Base-by-base conservation (phyloP, 2,329 filamentous ascomycete species). In the Westerdykella sp. region DNA sequence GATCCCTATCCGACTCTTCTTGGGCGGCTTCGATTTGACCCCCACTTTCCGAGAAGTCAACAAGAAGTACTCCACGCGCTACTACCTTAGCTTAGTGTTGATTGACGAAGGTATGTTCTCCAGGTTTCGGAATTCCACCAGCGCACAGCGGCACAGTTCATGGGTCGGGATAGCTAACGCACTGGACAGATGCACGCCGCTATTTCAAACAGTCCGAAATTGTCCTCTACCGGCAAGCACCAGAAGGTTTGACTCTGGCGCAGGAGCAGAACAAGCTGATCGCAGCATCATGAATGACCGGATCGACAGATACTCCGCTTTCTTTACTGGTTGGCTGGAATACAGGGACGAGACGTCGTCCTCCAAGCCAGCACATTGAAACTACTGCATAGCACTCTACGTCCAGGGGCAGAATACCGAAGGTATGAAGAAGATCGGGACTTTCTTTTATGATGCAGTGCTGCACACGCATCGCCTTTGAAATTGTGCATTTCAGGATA, bases 201-300 rank as follows among this genome's bases (percentile, higher is more conserved):
- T 98, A 98, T 73, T 98, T 98, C 73, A 98, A 98, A 70, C 93
- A 98, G 69, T 96, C 89, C 41, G 93, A 98, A 72, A 98, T 98
- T 65, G 90, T 96, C 45, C 82, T 98, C 41, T 97, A 86, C 73
- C 83, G 93, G 53, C 93, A 97, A 60, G 72, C 73, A 32, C 73
- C 73, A 6, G 73, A 76, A 57, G 71, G 71, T 28, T 60, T 71
- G 49, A 72, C 70, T 16, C 57, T 73, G 39, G 71, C 73, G 9
- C 65, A 70, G 51, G 69, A 70, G 50, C 72, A 75, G 58, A 73
- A 73, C 45, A 67, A 68, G 47, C 44, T 66, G 28, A 66, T 67
- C 50, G 63, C 63, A 44, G 63, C 61, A 16, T 60, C 65, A 43
- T 67, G 57, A 65, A 18, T 18, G 32, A 28, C 25, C 25, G 25